Conservation (phyloP, 2,329 filamentous ascomycete genomes). For the Cladosporium halotolerans region DNA sequence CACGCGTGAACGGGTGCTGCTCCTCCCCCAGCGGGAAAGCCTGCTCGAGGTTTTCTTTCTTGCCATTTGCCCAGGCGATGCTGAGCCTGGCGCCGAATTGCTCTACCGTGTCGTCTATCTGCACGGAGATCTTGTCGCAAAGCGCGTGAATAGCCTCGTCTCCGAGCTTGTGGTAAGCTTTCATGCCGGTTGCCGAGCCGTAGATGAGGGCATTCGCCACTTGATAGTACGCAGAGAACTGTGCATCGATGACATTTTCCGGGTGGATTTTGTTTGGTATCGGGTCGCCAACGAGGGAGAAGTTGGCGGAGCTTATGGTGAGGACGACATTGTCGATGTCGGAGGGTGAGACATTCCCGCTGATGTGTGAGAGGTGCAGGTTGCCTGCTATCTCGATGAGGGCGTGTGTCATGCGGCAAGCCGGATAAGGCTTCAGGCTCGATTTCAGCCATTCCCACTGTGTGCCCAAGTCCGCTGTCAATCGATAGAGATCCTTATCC, state of each 20-base stretch:
- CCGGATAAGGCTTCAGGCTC: slow-evolving; percentile 27
- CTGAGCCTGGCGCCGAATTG: slow-evolving; percentile 20
- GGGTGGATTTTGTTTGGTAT: slow-evolving; percentile 36
- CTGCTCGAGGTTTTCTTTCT: slow-evolving; percentile 16
- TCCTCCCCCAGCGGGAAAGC: slow-evolving; percentile 25
- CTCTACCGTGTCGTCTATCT: slow-evolving; percentile 18
- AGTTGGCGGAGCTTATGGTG: slow-evolving; percentile 20
- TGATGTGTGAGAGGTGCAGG: slow-evolving; percentile 10
- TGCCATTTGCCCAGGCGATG: slow-evolving; percentile 21
- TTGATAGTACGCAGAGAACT: slow-evolving; percentile 41
- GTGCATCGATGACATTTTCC: slow-evolving; percentile 49
- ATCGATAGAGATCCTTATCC: slow-evolving; percentile 18
- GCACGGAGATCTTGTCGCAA: slow-evolving; percentile 21
- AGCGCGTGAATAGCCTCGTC: slow-evolving; percentile 19
- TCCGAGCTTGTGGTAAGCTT: slow-evolving; percentile 23
- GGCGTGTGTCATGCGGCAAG: slow-evolving; percentile 29
- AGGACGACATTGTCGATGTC: slow-evolving; percentile 19
- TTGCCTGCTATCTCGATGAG: slow-evolving; percentile 27
- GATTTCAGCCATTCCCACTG: slow-evolving; percentile 24
- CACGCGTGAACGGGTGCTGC: slow-evolving; percentile 24
- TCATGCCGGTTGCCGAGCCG: slow-evolving; percentile 24
- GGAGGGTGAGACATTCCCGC: slow-evolving; percentile 1
- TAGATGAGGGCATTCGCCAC: slow-evolving; percentile 26
- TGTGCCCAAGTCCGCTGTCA: slow-evolving; percentile 19
- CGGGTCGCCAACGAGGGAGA: slow-evolving; percentile 28